These are phyloP conservation scores for Candida sojae DNA, from an alignment of 1,139 yeast genomes.

Conservation along the genomic window DNA sequence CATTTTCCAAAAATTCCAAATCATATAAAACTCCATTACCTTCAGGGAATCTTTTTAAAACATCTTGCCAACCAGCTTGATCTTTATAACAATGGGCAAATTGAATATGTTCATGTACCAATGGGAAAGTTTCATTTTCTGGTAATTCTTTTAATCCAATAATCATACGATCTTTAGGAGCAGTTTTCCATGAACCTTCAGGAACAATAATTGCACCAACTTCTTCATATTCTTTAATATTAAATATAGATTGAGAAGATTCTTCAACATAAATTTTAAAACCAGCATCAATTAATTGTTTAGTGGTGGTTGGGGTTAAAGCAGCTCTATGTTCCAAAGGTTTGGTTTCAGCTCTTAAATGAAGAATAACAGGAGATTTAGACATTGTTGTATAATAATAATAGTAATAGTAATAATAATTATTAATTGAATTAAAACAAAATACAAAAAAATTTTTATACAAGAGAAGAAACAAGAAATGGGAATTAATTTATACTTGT, in stretches of 20 bases:
- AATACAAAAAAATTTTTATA: neutral
- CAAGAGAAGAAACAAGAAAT: no score
- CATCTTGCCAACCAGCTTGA: conserved; percentile 97
- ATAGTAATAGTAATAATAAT: neutral
- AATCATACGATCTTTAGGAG: conserved; percentile 87
- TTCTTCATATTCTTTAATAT: conserved; percentile 68
- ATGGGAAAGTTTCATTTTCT: conserved; percentile 85
- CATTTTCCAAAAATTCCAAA: conserved; percentile 91
- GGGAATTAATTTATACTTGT: no score
- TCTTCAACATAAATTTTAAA: conserved; percentile 87
- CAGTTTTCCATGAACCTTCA: conserved; percentile 87
- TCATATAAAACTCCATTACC: conserved; percentile 93
- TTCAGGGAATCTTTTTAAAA: conserved; percentile 80
- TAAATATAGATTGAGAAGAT: conserved; percentile 79
- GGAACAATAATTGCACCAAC: conserved; percentile 91
- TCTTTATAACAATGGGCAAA: conserved; percentile 98
- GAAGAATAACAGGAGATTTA: conserved; percentile 52
- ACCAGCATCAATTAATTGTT: conserved; percentile 82
- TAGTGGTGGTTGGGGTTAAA: conserved; percentile 87
- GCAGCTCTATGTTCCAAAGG: conserved; percentile 98
- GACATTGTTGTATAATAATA: conserved; percentile 6
- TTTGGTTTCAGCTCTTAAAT: conserved; percentile 94
- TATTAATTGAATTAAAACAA: no score
- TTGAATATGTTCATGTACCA: conserved; percentile 93
- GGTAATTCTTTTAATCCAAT: conserved; percentile 95